These are phyloP conservation scores for Monilinia aucupariae DNA, from an alignment of 2,329 filamentous ascomycete species.

Conservation along the genomic window DNA sequence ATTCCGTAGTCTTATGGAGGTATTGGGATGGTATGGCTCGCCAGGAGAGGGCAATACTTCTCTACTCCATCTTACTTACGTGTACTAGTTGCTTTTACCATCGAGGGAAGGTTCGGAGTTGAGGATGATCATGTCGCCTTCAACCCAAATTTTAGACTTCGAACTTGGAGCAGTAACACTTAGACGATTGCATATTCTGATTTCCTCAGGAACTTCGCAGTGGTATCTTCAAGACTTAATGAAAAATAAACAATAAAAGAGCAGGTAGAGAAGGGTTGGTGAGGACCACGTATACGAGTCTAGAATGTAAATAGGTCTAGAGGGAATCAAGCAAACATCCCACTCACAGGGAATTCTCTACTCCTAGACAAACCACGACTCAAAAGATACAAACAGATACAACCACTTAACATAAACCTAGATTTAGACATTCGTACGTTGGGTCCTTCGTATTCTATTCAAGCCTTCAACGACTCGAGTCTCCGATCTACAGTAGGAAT, in stretches of 20 bases:
- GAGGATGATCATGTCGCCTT: neutral
- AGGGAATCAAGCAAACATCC: neutral
- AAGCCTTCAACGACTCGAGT: neutral
- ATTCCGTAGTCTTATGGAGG: neutral
- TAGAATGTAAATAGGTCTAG: neutral
- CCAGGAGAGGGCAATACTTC: neutral
- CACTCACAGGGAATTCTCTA: neutral
- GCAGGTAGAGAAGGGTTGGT: neutral
- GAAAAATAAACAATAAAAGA: neutral
- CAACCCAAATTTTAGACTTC: neutral
- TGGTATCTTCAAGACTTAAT: too few species aligned
- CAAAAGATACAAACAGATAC: too few species aligned
- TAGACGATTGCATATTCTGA: neutral
- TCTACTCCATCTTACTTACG: neutral
- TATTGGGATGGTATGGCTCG: neutral
- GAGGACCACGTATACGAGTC: neutral
- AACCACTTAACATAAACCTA: too few species aligned
- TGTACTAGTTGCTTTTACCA: neutral
- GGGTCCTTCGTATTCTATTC: neutral
- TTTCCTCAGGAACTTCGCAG: too few species aligned
- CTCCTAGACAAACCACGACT: neutral
- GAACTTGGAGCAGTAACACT: neutral
- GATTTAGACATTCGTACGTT: too few species aligned
- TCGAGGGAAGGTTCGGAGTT: neutral
- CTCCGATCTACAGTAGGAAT: too few species aligned